Evolutionary conservation across 1,284 basidiomycete species (phyloP).

Genomic region (Marasmius sp.): DNA sequence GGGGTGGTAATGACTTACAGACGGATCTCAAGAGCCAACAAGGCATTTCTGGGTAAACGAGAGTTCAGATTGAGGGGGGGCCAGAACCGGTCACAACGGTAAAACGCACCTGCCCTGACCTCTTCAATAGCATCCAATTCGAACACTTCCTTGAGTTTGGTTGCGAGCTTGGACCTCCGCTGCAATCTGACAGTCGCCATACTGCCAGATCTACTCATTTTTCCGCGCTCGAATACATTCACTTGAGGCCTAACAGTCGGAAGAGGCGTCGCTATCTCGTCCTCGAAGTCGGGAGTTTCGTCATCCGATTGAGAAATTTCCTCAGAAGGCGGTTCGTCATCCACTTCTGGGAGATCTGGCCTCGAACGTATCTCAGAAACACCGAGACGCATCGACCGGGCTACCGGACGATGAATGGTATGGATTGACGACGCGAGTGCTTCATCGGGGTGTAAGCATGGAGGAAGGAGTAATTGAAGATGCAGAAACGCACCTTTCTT

Average conservation of each 20-base stretch:
- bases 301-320: conserved; percentile 13
- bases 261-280: conserved; percentile 4
- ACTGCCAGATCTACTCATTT: conserved; percentile 52
- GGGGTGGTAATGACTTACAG: conserved; percentile 49
- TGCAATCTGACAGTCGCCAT: conserved; percentile 71
- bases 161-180: conserved; percentile 72
- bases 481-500: conserved; percentile 25
- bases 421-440: conserved; percentile 78
- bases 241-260: conserved; percentile 3
- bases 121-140: conserved; percentile 77
- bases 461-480: neutral
- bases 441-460: conserved; percentile 14
- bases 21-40: conserved; percentile 87
- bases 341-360: conserved; percentile 23
- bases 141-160: conserved; percentile 85
- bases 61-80: conserved; percentile 11
- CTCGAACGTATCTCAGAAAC: conserved; percentile 19
- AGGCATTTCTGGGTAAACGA: conserved; percentile 64
- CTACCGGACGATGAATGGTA: conserved; percentile 80
- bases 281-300: conserved; percentile 1
- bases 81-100: neutral
- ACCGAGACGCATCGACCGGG: conserved; percentile 54
- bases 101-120: conserved; percentile 71
- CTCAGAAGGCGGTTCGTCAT: conserved; percentile 29
- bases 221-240: conserved; percentile 15